These are phyloP conservation scores for Hymenoscyphus albidus DNA, from an alignment of 2,329 filamentous ascomycete species.

Conservation along the genomic window DNA sequence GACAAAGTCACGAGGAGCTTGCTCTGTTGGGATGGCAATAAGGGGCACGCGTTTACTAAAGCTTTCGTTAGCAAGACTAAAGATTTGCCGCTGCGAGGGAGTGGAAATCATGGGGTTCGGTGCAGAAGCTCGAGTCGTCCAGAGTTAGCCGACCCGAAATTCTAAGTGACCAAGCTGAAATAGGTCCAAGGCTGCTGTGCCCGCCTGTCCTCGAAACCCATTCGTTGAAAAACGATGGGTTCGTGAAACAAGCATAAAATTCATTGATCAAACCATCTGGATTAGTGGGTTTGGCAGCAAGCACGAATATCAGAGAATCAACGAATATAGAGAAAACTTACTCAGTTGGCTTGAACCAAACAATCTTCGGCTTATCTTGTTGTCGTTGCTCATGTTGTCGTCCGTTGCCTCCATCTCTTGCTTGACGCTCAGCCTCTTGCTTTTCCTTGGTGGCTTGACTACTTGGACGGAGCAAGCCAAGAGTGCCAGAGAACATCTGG, in stretches of 20 bases:
- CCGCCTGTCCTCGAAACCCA: no score
- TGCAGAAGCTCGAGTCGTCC: no score
- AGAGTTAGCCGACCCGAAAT: no score
- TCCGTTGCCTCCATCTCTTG: conserved; percentile 71
- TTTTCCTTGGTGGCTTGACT: conserved; percentile 99
- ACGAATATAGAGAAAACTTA: conserved; percentile 9
- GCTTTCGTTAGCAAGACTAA: no score
- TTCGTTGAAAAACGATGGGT: no score
- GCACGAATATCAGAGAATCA: background rate
- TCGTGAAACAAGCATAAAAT: no score
- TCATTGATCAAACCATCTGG: no score
- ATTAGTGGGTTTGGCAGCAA: no score
- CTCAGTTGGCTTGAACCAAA: conserved; percentile 99
- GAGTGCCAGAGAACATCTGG: conserved; percentile 97
- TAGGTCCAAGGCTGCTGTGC: no score
- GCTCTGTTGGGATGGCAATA: conserved; percentile 97
- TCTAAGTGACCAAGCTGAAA: no score
- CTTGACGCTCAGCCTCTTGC: conserved; percentile 92
- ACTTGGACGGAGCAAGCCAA: conserved; percentile 89
- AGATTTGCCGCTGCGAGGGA: no score
- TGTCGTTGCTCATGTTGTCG: conserved; percentile 76
- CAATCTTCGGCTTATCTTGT: conserved; percentile 98
- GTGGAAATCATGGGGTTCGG: no score
- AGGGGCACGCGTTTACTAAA: conserved; percentile 80
- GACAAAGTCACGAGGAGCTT: conserved; percentile 95